Base-by-base conservation (phyloP, 495 filamentous ascomycete species). In the Aspergillus indologenus region DNA sequence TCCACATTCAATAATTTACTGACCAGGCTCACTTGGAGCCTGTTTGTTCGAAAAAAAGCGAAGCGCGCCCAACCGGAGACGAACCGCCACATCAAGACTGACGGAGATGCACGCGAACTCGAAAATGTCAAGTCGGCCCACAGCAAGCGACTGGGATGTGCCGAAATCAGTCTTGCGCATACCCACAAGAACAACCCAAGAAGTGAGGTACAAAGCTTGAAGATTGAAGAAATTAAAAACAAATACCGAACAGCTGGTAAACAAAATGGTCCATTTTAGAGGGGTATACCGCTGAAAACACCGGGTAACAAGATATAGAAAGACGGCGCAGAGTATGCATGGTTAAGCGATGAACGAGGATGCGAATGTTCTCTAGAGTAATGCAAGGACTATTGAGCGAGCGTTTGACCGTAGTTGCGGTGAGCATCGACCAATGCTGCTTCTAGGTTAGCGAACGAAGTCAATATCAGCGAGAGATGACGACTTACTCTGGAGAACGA, bases 401-500 rank as follows among this genome's bases (percentile, higher is more conserved):
- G 45, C 29, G 47, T 31, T 43, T 61, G 55, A 43, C 50, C 50
- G 26, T 50, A 61, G 57, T 56, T 56, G 59, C 60, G 67, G 51
- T 53, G 45, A 22, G 61, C 61, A 26, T 64, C 34, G 51, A 60
- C 58, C 44, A 64, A 58, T 51, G 61, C 61, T 64, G n/a, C n/a
- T 20, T 15, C 17, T 11, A 45, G 5, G 60, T 67, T 34, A 65
- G 59, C 62, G 18, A 22, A 23, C 42, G 20, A 42, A 29, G 21
- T 49, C 18, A 2, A 21, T 29, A 4, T 19, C n/a, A 23, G 1
- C 23, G 20, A 43, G 18, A 49, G 24, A n/a, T 3, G 42, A 42
- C 20, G 47, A 71, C 87, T 80, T 81, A 90, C 88, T 81, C 54
- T 83, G 75, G 58, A 92, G 72, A 14, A 88, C 78, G 57, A 82